A percentile compares a stretch with the other conserved stretches of the same genome.
Evolutionary conservation across 2,329 filamentous ascomycete genomes (phyloP).

Genomic region (Pseudohalonectria lignicola): DNA sequence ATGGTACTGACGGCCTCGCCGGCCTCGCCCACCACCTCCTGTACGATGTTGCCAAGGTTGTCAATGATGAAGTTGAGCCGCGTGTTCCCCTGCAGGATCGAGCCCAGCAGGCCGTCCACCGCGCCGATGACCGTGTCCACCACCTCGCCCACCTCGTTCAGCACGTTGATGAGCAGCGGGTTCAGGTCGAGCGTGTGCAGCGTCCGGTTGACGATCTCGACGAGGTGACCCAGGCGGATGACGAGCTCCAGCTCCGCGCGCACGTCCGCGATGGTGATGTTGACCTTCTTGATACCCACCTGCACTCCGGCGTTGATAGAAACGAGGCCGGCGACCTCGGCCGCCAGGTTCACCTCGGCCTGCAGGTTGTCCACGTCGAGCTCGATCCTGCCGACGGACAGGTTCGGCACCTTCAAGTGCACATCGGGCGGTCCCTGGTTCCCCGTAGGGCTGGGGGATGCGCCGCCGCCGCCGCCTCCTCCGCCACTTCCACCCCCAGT

Average conservation of each 20-base stretch:
- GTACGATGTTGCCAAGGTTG: slow-evolving; percentile 52
- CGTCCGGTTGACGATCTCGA: slow-evolving; percentile 50
- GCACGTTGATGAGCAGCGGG: slow-evolving; percentile 43
- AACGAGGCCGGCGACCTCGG: slow-evolving; percentile 47
- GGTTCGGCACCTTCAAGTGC: slow-evolving; percentile 42
- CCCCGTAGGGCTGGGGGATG: no score
- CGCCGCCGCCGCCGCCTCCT: slow-evolving; percentile 9
- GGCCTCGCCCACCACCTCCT: slow-evolving; percentile 39
- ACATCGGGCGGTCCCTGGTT: slow-evolving; percentile 35
- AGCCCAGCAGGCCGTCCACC: slow-evolving; percentile 47
- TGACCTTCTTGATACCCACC: slow-evolving; percentile 36
- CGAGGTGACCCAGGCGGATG: slow-evolving; percentile 47
- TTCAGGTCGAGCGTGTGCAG: slow-evolving; percentile 49
- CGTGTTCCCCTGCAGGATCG: slow-evolving; percentile 43
- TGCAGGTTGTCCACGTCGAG: slow-evolving; percentile 46
- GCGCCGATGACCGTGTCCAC: slow-evolving; percentile 42
- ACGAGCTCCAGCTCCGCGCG: slow-evolving; percentile 47
- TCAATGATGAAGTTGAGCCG: slow-evolving; percentile 46
- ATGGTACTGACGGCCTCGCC: slow-evolving; percentile 35
- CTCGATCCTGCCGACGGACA: slow-evolving; percentile 48
- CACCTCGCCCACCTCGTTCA: slow-evolving; percentile 41
- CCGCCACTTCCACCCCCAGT: slow-evolving; percentile 10
- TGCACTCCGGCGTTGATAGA: slow-evolving; percentile 42
- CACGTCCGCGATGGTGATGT: slow-evolving; percentile 51
- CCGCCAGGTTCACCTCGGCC: slow-evolving; percentile 49